These are phyloP conservation scores for Alternaria brassicae DNA, from an alignment of 2,329 filamentous ascomycete species.

Conservation along the genomic window DNA sequence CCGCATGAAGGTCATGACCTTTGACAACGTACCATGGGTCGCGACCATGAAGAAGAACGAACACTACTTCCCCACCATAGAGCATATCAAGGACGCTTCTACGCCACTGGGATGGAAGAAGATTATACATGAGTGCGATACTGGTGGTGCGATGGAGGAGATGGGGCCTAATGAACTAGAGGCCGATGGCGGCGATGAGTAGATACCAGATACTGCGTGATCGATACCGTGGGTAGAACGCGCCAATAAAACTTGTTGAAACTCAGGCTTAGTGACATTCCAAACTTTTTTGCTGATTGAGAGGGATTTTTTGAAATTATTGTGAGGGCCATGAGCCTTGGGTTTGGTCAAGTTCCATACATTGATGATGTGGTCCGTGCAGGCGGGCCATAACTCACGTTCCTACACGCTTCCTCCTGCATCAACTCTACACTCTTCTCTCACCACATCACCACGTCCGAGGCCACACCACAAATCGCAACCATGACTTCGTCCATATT, in stretches of 20 bases:
- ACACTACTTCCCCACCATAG: slow-evolving; percentile 81
- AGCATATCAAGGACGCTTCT: slow-evolving; percentile 65
- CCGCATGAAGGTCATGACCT: slow-evolving; percentile 94
- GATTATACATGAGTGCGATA: slow-evolving; percentile 61
- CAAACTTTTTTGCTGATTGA: too few species aligned
- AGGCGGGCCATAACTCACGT: not conserved
- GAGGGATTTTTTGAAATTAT: too few species aligned
- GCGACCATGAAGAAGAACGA: slow-evolving; percentile 99
- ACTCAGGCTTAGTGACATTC: too few species aligned
- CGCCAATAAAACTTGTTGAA: not conserved
- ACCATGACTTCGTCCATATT: slow-evolving; percentile 97
- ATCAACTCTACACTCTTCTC: slow-evolving; percentile 13
- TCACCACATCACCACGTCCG: slow-evolving; percentile 11
- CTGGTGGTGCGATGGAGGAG: slow-evolving; percentile 46
- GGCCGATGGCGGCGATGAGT: slow-evolving; percentile 33
- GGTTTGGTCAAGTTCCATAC: not conserved
- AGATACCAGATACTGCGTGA: not conserved
- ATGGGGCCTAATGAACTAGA: slow-evolving; percentile 38
- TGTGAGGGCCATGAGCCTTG: not conserved
- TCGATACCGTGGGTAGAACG: not conserved
- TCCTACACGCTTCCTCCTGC: slow-evolving; percentile 3
- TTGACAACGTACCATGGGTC: slow-evolving; percentile 99
- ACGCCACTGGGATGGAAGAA: slow-evolving; percentile 64
- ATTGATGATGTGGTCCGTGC: slow-evolving; percentile 2
- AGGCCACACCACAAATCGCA: slow-evolving; percentile 19